These are phyloP conservation scores for Alternaria infectoria DNA, from an alignment of 2,329 filamentous ascomycete genomes.

Conservation along the genomic window DNA sequence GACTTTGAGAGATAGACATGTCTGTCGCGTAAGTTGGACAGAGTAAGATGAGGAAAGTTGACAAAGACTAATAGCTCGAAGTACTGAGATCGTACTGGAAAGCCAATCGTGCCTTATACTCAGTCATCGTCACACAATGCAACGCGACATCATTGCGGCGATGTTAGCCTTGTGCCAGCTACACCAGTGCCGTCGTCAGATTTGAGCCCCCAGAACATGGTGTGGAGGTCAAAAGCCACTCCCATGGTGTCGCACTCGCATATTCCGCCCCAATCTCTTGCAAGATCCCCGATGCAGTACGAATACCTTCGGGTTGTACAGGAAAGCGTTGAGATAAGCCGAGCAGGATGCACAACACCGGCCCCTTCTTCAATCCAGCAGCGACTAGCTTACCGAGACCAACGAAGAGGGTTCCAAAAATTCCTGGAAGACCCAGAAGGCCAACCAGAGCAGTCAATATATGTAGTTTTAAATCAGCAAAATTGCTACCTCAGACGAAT, in stretches of 20 bases:
- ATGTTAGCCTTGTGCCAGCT: background rate
- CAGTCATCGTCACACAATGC: background rate
- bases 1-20: background rate
- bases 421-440: background rate
- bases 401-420: background rate
- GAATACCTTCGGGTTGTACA: background rate
- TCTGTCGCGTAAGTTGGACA: background rate
- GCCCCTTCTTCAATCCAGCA: background rate
- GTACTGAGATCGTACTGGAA: too few relatives aligned
- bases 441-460: background rate
- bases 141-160: background rate
- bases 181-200: fast-evolving
- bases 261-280: background rate
- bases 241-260: background rate
- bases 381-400: background rate
- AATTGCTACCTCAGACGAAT: background rate
- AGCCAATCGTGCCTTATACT: too few relatives aligned
- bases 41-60: background rate
- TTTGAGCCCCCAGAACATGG: background rate
- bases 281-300: background rate
- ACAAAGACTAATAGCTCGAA: background rate
- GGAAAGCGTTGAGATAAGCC: background rate
- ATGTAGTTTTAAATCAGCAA: background rate
- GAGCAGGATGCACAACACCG: background rate
- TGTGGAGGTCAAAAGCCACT: background rate